Base-by-base conservation (phyloP, 1,284 basidiomycete genomes). In the Trichosporon sp. region DNA sequence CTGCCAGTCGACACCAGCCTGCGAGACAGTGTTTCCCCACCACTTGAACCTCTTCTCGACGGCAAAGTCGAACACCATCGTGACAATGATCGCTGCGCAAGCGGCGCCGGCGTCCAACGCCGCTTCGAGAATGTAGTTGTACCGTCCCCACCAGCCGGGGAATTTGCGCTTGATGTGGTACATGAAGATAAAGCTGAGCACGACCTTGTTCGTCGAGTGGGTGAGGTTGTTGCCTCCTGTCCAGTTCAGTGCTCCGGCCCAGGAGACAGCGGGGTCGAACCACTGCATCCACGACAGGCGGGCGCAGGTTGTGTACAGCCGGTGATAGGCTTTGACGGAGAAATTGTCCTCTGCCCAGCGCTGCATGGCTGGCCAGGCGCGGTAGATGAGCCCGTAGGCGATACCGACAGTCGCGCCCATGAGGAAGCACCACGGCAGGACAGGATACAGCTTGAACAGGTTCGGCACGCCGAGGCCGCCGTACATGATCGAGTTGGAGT, bases 111-210 rank as follows among this genome's bases (percentile, higher is more conserved):
- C 63, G 11, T 52, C 23, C 33, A 65, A 54, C 32, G 37, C 61
- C 4, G 65, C 60, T 21, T 60, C 65, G 19, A 69, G 52, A 21
- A 71, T 40, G 56, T 71, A 71, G 58, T 67, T 67, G 68, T 71
- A 70, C 59, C 46, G 64, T 7, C 59, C 52, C 67, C 67, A 67
- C 65, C 67, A 70, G 11, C 67, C 52, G 5, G 62, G 57, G 60
- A 63, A 65, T 19, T 56, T 58, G 56, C 62, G 61, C 68, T 69
- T 70, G 61, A 69, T 62, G 56, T 67, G 64, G 56, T 64, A 62
- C 52, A 58, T 34, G 64, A 68, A 62, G 56, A 61, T 32, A 52
- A 52, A 65, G 31, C 59, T 56, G 56, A 62, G 34, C 27, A 59
- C 59, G 37, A 59, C 36, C 16, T 63, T 63, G 21, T 34, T 60